phyloP scores from a whole-genome alignment of 2,329 filamentous ascomycete genomes.

The Alternaria arborescens region DNA sequence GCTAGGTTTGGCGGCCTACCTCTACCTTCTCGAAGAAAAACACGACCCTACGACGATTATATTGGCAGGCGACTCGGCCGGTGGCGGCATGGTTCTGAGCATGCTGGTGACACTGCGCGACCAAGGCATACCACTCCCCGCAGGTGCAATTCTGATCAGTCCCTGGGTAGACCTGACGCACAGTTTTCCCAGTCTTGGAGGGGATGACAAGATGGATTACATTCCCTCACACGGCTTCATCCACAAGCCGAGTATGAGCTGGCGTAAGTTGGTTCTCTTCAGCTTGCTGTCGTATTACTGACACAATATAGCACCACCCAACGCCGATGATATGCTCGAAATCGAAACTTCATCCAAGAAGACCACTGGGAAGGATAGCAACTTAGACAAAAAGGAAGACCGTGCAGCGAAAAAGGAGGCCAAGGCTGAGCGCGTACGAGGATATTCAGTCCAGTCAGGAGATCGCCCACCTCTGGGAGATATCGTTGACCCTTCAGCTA shows the following conservation, averaged over 20 bases:
- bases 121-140: constrained; percentile 81
- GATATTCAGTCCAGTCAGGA: constrained; percentile 41
- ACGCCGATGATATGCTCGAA: constrained; percentile 72
- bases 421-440: constrained; percentile 45
- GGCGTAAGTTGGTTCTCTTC: constrained; percentile 61
- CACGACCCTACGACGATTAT: constrained; percentile 85
- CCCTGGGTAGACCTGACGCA: constrained; percentile 97
- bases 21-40: constrained; percentile 75
- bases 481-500: constrained; percentile 15
- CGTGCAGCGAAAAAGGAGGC: constrained; percentile 47
- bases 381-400: constrained; percentile 30
- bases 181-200: constrained; percentile 89
- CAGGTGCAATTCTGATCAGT: constrained; percentile 88
- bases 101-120: constrained; percentile 84
- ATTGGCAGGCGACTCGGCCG: constrained; percentile 90
- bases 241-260: constrained; percentile 86
- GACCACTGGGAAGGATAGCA: constrained; percentile 10
- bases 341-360: constrained; percentile 46
- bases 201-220: constrained; percentile 79
- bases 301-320: constrained; percentile 69
- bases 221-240: constrained; percentile 89
- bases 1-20: constrained; percentile 74
- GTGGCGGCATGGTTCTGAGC: constrained; percentile 85
- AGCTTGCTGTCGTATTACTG: not conserved
- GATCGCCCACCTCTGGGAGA: constrained; percentile 28